phyloP scores from a whole-genome alignment of 306 rosid species.

The Inga leiocalycina region DNA sequence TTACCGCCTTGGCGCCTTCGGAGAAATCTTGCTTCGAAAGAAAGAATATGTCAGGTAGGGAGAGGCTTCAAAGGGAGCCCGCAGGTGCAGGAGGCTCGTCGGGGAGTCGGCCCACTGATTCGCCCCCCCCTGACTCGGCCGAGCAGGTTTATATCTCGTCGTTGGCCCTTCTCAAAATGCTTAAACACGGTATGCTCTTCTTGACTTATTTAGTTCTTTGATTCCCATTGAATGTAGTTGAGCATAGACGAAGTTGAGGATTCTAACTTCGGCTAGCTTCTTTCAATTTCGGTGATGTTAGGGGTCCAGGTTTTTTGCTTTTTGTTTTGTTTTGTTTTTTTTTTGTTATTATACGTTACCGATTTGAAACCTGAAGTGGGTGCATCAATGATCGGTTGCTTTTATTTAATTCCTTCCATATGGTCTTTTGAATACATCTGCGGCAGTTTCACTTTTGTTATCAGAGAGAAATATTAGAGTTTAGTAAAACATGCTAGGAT shows the following conservation, averaged over 20 bases:
- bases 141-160: conserved; percentile 79
- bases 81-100: conserved; percentile 67
- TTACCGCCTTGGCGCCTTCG: not conserved
- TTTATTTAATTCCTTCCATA: not conserved
- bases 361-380: conserved; percentile 28
- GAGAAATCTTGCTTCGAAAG: not conserved
- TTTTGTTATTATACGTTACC: not conserved
- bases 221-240: not conserved
- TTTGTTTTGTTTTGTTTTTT: not conserved
- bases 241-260: not conserved
- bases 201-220: not conserved
- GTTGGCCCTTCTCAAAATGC: conserved; percentile 79
- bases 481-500: no score
- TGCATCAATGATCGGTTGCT: not conserved
- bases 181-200: conserved; percentile 70
- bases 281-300: no score
- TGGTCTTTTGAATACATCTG: not conserved
- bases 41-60: conserved; percentile 48
- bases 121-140: conserved; percentile 64
- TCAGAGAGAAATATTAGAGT: no score
- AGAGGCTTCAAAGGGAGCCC: conserved; percentile 64
- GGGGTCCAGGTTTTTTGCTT: not conserved
- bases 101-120: conserved; percentile 69
- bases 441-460: not conserved
- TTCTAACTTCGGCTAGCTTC: not conserved